Base-by-base conservation (phyloP, 2,329 filamentous ascomycete genomes). In the Penicillium oxalicum region DNA sequence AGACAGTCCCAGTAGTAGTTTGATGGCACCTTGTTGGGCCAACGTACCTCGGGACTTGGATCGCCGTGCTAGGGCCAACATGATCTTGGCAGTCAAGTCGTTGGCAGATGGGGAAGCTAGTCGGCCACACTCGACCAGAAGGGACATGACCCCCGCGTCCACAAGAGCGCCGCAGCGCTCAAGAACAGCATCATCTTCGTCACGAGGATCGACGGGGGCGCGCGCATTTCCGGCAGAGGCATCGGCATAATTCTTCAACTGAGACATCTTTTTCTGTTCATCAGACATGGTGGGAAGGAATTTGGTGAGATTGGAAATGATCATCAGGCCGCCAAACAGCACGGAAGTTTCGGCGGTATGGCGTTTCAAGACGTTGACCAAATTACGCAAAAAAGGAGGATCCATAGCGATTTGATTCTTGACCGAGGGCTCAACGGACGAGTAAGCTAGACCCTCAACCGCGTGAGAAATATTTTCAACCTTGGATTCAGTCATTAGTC, bases 211-310 rank as follows among this genome's bases (percentile, higher is more conserved):
- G 0, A 75, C 66, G 18, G 68, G 65, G 1, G 73, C 69, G n/a
- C 79, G 64, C 52, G 81, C 80, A 61, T 88, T 90, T 4, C 83
- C 82, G 0, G 88, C 85, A 62, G 84, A 83, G 0, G 89, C 87
- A 63, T 95, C 88, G 11, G 93, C 93, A 61, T 97, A 98, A 2
- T 90, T 88, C 73, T 95, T 96, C 39, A 98, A 79, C 66, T 98
- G 88, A 5, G 81, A 81, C 73, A 98, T 88, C 62, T 88, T 89
- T 72, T 91, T 93, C 61, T 96, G 86, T 68, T 98, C 93, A 54
- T 96, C 91, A 0, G 88, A 85, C 36, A 91, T 76, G 6, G 76
- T 75, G 5, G 90, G 90, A 36, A 81, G 78, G 65, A 95, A 97
- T 28, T 80, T 77, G 11, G 89, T 95, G 44, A 98, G 74, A 63